These are phyloP conservation scores for Rhytidhysteron rufulum DNA, from an alignment of 2,329 filamentous ascomycete genomes.

Conservation along the genomic window DNA sequence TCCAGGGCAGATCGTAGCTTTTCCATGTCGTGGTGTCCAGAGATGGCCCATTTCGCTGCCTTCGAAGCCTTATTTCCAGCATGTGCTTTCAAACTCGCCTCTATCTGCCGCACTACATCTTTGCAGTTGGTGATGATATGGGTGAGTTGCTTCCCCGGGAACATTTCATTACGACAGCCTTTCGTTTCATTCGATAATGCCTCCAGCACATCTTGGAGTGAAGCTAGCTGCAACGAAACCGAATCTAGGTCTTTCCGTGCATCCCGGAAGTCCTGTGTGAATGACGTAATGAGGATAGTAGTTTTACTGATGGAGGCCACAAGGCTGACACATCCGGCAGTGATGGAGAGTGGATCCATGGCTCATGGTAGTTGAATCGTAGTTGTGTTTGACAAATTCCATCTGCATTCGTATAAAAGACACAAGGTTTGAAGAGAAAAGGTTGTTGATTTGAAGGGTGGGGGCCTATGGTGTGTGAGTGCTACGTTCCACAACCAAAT, in stretches of 20 bases:
- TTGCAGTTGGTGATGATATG: constrained; percentile 5
- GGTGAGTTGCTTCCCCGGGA: constrained; percentile 2
- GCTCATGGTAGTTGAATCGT: neutral
- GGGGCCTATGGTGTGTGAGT: no score
- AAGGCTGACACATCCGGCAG: constrained; percentile 4
- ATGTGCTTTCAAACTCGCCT: constrained; percentile 1
- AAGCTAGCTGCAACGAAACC: constrained; percentile 8
- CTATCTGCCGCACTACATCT: constrained; percentile 3
- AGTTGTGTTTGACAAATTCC: no score
- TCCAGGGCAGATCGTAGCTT: constrained; percentile 7
- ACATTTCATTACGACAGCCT: neutral
- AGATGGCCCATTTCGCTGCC: constrained; percentile 4
- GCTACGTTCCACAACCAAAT: no score
- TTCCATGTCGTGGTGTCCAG: constrained; percentile 7
- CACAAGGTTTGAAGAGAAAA: no score
- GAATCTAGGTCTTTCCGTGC: constrained; percentile 10
- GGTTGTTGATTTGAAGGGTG: neutral
- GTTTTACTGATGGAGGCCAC: constrained; percentile 3
- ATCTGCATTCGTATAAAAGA: no score
- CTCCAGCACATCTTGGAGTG: constrained; percentile 8
- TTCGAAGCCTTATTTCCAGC: neutral
- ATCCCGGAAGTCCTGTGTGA: constrained; percentile 10
- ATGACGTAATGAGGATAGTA: constrained; percentile 3
- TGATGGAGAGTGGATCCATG: constrained; percentile 9
- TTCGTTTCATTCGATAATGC: constrained; percentile 6